Base-by-base conservation (phyloP, 2,329 filamentous ascomycete species). In the Trichoderma atroviride region DNA sequence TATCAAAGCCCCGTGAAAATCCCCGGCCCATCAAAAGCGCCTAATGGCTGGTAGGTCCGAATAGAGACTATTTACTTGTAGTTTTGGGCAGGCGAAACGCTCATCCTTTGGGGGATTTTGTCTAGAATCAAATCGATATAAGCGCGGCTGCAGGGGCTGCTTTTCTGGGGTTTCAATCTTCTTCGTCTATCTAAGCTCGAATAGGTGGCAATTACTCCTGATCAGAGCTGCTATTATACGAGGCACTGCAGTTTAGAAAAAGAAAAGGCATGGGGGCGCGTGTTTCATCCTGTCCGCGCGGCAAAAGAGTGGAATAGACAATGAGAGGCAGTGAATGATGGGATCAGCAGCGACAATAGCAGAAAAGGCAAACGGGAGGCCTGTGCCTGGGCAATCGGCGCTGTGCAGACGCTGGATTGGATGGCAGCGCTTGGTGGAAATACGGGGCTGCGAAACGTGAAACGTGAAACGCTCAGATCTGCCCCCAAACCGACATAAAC, bases 241-340 rank as follows among this genome's bases (percentile, higher is more conserved):
- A 16, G 9, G 6, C 24, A 63, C 7, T n/a, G 22, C 37, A 43
- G 37, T 16, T n/a, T n/a, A 27, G 33, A 35, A 43, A 58, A 56
- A 10, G n/a, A 6, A 6, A 9, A 27, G 29, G 10, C 61, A 16
- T 56, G 24, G 10, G 50, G 50, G 24, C 31, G 33, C 10, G 52
- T 40, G 63, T 66, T 66, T 66, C 37, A 50, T 33, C 24, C n/a
- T 35, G 63, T 14, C 63, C 37, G 63, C 63, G 63, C 63, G 63
- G 63, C 53, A 50, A 58, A 35, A 43, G 40, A 16, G 27, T 27
- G 47, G 47, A 22, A 40, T 13, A 53, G 40, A 50, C 31, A n/a
- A 29, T 37, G 7, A 29, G 24, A 14, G 43, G 53, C 6, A 40
- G 22, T 10, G 22, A 33, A 33, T 31, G 40, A 47, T 47, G 13